Evolutionary conservation across 169 alveolate genomes (phyloP).

Genomic region (Miamiensis avidus): DNA sequence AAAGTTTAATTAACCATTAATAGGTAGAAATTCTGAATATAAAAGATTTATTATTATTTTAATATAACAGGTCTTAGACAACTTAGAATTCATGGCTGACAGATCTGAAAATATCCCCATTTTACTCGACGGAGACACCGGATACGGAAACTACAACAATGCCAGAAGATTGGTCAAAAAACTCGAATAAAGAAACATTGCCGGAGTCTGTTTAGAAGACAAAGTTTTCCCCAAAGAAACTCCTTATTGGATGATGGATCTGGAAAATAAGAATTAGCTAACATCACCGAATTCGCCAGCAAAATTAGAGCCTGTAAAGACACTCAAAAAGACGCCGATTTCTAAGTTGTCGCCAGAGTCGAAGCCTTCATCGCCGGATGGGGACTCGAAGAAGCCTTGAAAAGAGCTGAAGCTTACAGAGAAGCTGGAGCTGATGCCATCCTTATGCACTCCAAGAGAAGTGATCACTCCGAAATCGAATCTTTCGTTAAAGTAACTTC

Average conservation of each 20-base stretch:
- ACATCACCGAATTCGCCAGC: conserved; percentile 64
- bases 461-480: conserved; percentile 67
- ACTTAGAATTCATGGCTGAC: conserved; percentile 60
- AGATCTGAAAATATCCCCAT: conserved; percentile 67
- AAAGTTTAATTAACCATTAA: not conserved
- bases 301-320: conserved; percentile 74
- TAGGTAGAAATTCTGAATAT: too few relatives aligned
- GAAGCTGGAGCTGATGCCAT: conserved; percentile 82
- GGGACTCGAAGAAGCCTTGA: conserved; percentile 73
- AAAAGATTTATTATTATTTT: too few relatives aligned
- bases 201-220: conserved; percentile 81
- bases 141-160: conserved; percentile 63
- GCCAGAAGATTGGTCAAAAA: conserved; percentile 64
- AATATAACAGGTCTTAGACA: conserved; percentile 36
- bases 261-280: conserved; percentile 68
- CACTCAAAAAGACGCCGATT: conserved; percentile 63
- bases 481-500: conserved; percentile 50
- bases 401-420: conserved; percentile 73
- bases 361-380: conserved; percentile 82
- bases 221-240: conserved; percentile 73
- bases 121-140: conserved; percentile 83
- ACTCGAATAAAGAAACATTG: conserved; percentile 65
- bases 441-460: conserved; percentile 69
- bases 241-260: conserved; percentile 62
- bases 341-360: conserved; percentile 75